A percentile compares a stretch with the other conserved stretches of the same genome.
Conservation (phyloP, 1,284 basidiomycete genomes). For the Cystobasidium pallidum region DNA sequence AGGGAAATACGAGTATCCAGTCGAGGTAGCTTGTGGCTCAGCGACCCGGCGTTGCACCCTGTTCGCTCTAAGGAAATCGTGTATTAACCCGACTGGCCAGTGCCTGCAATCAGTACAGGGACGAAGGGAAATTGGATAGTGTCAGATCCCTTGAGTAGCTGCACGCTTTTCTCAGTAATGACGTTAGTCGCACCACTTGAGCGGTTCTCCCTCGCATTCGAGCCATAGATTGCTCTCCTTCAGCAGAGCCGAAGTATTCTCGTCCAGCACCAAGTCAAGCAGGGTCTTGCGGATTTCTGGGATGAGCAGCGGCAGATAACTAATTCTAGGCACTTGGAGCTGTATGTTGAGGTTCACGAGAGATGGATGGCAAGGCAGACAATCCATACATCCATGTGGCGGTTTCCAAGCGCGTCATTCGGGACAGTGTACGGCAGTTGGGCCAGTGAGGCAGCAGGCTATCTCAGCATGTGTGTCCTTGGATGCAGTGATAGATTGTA, state of each 20-base stretch:
- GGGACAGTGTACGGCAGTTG: too few relatives aligned
- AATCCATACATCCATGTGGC: not conserved
- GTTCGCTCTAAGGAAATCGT: slow-evolving; percentile 63
- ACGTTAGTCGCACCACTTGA: slow-evolving; percentile 73
- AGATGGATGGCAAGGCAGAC: not conserved
- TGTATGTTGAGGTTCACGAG: slow-evolving; percentile 47
- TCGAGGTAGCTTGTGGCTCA: slow-evolving; percentile 43
- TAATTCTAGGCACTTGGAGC: slow-evolving; percentile 76
- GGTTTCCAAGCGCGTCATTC: slow-evolving; percentile 18
- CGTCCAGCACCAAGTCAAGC: slow-evolving; percentile 85
- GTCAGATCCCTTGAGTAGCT: not conserved
- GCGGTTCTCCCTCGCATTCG: slow-evolving; percentile 69
- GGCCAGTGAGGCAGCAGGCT: not conserved
- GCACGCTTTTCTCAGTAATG: not conserved
- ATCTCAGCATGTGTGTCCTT: not conserved
- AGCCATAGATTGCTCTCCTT: slow-evolving; percentile 95
- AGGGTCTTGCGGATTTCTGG: slow-evolving; percentile 82
- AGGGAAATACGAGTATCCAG: slow-evolving; percentile 32
- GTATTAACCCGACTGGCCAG: slow-evolving; percentile 90
- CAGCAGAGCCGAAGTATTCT: slow-evolving; percentile 68
- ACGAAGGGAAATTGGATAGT: not conserved
- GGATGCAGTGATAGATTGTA: not conserved
- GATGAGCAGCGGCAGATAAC: slow-evolving; percentile 85
- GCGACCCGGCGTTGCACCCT: slow-evolving; percentile 51
- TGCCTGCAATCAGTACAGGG: slow-evolving; percentile 66